A percentile compares a stretch with the other conserved stretches of the same genome.
Conservation (phyloP, 2,329 filamentous ascomycete species). For the Cladophialophora exuberans region DNA sequence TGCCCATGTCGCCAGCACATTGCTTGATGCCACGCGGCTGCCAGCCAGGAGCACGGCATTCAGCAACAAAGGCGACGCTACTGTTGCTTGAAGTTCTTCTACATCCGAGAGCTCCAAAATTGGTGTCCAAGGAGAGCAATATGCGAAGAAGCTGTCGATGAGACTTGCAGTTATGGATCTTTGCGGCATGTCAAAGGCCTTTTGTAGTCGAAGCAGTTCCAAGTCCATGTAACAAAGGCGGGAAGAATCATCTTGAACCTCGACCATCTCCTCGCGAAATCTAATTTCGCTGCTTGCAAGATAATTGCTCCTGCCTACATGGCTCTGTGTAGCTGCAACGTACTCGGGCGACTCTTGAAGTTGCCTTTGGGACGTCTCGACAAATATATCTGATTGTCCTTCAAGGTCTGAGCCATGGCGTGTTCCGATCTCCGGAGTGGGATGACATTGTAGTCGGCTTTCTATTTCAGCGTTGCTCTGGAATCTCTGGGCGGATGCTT, state of each 20-base stretch:
- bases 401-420: neutral
- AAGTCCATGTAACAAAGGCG: slow-evolving; percentile 5
- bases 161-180: slow-evolving; percentile 16
- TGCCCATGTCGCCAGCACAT: neutral
- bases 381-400: neutral
- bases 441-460: too few species aligned
- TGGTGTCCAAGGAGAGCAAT: slow-evolving; percentile 20
- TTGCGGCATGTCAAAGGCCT: slow-evolving; percentile 12
- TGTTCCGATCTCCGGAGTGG: too few species aligned
- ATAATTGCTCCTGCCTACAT: slow-evolving; percentile 17
- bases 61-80: slow-evolving; percentile 11
- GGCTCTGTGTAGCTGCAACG: slow-evolving; percentile 16
- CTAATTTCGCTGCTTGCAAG: slow-evolving; percentile 8
- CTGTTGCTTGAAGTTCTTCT: neutral
- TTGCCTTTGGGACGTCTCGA: neutral
- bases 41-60: slow-evolving; percentile 18
- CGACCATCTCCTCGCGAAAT: slow-evolving; percentile 16
- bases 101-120: slow-evolving; percentile 8
- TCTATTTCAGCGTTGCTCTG: too few species aligned
- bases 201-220: slow-evolving; percentile 12
- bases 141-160: slow-evolving; percentile 14
- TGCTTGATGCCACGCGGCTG: slow-evolving; percentile 13
- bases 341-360: slow-evolving; percentile 4
- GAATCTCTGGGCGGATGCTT: neutral
- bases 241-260: neutral